Evolutionary conservation across 129 eudicot genomes (phyloP).

Genomic region (Lonicera japonica): DNA sequence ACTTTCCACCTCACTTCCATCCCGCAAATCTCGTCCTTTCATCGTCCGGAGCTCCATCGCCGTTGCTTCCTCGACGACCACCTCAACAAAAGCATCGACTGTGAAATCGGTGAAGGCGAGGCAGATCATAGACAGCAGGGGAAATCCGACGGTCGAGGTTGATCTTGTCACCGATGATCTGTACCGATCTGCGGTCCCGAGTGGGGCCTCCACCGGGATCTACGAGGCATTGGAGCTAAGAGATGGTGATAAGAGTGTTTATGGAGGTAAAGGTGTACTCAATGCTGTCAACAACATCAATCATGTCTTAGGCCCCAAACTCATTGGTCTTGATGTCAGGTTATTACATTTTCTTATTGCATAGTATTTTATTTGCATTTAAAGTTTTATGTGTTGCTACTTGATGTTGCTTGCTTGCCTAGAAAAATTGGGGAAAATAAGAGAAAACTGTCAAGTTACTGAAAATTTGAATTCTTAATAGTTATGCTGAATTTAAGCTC

Average conservation of each 20-base stretch:
- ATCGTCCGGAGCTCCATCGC: conserved; percentile 48
- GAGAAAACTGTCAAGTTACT: no score
- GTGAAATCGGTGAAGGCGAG: conserved; percentile 79
- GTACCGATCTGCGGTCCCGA: conserved; percentile 89
- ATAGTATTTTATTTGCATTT: no score
- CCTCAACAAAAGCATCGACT: conserved; percentile 22
- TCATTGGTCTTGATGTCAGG: conserved; percentile 90
- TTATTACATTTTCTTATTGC: not conserved
- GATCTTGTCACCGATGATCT: conserved; percentile 71
- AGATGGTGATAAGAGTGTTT: conserved; percentile 77
- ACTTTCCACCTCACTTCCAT: conserved; percentile 14
- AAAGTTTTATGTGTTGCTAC: no score
- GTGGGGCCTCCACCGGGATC: conserved; percentile 96
- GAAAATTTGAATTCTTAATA: no score
- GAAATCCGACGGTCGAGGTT: conserved; percentile 86
- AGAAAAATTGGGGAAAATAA: no score
- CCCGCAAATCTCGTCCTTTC: conserved; percentile 24
- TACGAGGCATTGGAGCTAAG: conserved; percentile 97
- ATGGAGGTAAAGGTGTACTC: conserved; percentile 93
- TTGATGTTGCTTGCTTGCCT: no score
- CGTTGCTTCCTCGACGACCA: conserved; percentile 32
- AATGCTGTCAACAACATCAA: conserved; percentile 79
- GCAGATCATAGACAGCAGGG: conserved; percentile 95
- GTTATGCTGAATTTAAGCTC: no score
- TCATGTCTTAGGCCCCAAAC: conserved; percentile 67